Base-by-base conservation (phyloP, 2,329 filamentous ascomycete species). In the Aureobasidium pullulans region DNA sequence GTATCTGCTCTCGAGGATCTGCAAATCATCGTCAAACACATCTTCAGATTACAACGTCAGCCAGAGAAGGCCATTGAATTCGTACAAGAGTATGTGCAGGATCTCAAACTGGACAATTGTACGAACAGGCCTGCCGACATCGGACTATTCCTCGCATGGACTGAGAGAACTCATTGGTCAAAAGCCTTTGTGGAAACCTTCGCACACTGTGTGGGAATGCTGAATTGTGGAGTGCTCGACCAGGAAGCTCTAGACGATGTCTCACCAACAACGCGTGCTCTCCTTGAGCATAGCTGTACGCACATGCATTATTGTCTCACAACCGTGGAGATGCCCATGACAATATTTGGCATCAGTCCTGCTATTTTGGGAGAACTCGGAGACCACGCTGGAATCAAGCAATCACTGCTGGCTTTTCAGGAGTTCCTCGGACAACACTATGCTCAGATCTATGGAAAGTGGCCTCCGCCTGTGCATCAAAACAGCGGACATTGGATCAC, bases 151-250 rank as follows among this genome's bases (percentile, higher is more conserved):
- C 74, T 90, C 4, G 81, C 83, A 0, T 89, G 85, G 83, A 80
- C 83, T 2, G 87, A 89, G 64, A 76, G 76, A n/a, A 75, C 79
- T 2, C 78, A 76, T 16, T 87, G 85, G 84, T 79, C 83, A 46
- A 82, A 85, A 63, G 84, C 85, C 1, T 90, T 85, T 78, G 77
- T 81, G 15, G 86, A 89, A 68, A 79, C 80, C 29, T 90, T 87
- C 65, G 75, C 84, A 6, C 86, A 90, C 67, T 82, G 83, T 63
- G 81, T 81, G 3, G 87, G 87, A 29, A 83, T 88, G 79, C 68
- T 75, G 62, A 52, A 70, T 64, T 23, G 67, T 19, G 57, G 57
- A 31, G 10, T 46, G 7, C 37, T 52, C 6, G 57, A 59, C 19
- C 40, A 43, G 4, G 48, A 46, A n/a, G 53, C 47, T 23, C 47